Evolutionary conservation across 2,329 filamentous ascomycete species (phyloP), one percentile per base, ranked within the genome.

Genomic region (Fusarium temperatum): DNA sequence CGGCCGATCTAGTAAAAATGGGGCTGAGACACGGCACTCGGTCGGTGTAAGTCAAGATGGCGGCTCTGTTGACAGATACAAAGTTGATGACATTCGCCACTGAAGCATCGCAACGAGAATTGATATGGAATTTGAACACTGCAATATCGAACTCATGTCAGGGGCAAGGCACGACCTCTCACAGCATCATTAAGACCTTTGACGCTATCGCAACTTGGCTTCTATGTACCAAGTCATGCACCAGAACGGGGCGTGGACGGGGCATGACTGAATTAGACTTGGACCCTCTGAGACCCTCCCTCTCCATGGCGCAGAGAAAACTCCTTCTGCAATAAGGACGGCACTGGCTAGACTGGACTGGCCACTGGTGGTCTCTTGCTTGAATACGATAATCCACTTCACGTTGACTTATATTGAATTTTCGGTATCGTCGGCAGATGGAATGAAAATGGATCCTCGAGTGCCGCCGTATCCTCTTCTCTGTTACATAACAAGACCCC

Each of bases 1-100:
- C 70, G 45, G 66, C 75, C 72, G 75, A 78, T 78, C 75, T 74
- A 68, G 42, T 66, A 76, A 68, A 73, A 74, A 75, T 69, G 76
- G 76, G 26, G 24, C 59, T 65, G 38, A 15, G 44, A 58, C 60
- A 63, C 76, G 76, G 76, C 74, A 78, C 55, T 78, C 76, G 76
- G 76, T 70, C 63, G 28, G 66, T 63, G 50, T 68, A 55, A 57
- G 51, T 26, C 17, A 9, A 60, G 36, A 30, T 67, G 48, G 68
- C 45, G 60, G 72, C 72, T 74, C 60, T 75, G 68, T 50, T 63
- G 47, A 50, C 48, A 36, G 47, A 53, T 69, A 70, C 70, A 68
- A 72, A 66, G 68, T 30, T 56, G 54, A 55, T 65, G 59, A 42
- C 36, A 66, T 72, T 75, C 36, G 72, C 72, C 72, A 74, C 72